Evolutionary conservation across 805 yeast species (phyloP).

Genomic region (Cyberlindnera japonica): DNA sequence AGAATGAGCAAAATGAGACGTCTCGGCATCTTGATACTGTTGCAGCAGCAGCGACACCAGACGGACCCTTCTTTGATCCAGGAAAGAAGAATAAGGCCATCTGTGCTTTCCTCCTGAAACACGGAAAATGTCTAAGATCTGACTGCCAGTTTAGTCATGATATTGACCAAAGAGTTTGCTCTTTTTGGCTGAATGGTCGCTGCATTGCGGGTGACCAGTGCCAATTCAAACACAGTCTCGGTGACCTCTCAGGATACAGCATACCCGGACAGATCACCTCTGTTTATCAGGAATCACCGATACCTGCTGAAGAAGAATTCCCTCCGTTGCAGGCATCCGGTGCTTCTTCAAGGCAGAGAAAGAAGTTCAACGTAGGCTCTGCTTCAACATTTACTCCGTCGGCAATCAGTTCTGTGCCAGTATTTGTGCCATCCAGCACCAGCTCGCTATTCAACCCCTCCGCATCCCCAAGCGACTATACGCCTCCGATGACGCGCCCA

Average conservation of each 20-base stretch:
- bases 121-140: constrained; percentile 40
- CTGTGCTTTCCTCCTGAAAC: constrained; percentile 39
- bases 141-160: constrained; percentile 48
- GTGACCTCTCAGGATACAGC: constrained; percentile 6
- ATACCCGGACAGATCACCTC: neutral
- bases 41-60: neutral
- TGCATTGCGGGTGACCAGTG: constrained; percentile 42
- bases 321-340: constrained; percentile 2
- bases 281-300: constrained; percentile 5
- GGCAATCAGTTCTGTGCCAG: neutral
- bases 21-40: neutral
- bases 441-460: no score
- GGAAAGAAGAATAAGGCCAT: constrained; percentile 25
- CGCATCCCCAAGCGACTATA: no score
- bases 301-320: constrained; percentile 11
- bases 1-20: constrained; percentile 9
- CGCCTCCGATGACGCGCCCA: no score
- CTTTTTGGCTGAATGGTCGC: constrained; percentile 43
- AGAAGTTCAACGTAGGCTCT: constrained; percentile 5
- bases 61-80: constrained; percentile 9
- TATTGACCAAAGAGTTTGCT: constrained; percentile 37
- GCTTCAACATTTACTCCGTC: constrained; percentile 5
- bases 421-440: no score
- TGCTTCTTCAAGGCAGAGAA: constrained; percentile 1
- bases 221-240: constrained; percentile 35